These are phyloP conservation scores for Colletotrichum sp. DNA, from an alignment of 2,329 filamentous ascomycete species.

Conservation along the genomic window DNA sequence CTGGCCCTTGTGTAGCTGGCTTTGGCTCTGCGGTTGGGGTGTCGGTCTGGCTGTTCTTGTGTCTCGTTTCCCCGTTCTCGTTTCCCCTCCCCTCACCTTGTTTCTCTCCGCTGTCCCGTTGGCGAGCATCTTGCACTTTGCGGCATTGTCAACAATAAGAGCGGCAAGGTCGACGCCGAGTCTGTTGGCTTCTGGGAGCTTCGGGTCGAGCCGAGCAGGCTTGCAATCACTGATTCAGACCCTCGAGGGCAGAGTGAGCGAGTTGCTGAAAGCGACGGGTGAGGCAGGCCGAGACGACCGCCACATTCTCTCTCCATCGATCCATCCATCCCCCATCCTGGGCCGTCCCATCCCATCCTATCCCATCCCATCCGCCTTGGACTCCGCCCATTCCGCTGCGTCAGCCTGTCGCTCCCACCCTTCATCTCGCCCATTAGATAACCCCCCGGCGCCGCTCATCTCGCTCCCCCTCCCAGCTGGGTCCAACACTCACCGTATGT, in stretches of 20 bases:
- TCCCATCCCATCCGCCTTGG: constrained; percentile 15
- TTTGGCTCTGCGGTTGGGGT: neutral
- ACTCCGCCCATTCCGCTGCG: constrained; percentile 22
- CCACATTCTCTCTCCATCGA: constrained; percentile 9
- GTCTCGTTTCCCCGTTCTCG: constrained; percentile 17
- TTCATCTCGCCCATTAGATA: constrained; percentile 21
- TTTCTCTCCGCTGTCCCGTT: constrained; percentile 7
- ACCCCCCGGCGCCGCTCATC: constrained; percentile 21
- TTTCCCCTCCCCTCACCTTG: constrained; percentile 5
- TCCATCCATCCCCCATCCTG: constrained; percentile 5
- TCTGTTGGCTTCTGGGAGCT: neutral
- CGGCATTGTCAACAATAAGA: neutral
- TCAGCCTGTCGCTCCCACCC: constrained; percentile 21
- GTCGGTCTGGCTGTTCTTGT: neutral
- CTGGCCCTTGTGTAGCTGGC: constrained; percentile 17
- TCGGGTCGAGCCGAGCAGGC: constrained; percentile 3
- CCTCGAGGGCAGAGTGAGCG: neutral
- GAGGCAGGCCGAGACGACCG: constrained; percentile 20
- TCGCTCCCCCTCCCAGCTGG: constrained; percentile 21
- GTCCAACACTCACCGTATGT: constrained; percentile 21
- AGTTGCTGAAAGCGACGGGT: constrained; percentile 17
- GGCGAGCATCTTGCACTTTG: neutral
- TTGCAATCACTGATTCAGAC: neutral
- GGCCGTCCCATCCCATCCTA: constrained; percentile 14
- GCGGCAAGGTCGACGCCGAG: neutral